Evolutionary conservation across 2,329 filamentous ascomycete genomes (phyloP), one percentile per base, ranked within the genome.

Genomic region (Hirsutella minnesotensis): DNA sequence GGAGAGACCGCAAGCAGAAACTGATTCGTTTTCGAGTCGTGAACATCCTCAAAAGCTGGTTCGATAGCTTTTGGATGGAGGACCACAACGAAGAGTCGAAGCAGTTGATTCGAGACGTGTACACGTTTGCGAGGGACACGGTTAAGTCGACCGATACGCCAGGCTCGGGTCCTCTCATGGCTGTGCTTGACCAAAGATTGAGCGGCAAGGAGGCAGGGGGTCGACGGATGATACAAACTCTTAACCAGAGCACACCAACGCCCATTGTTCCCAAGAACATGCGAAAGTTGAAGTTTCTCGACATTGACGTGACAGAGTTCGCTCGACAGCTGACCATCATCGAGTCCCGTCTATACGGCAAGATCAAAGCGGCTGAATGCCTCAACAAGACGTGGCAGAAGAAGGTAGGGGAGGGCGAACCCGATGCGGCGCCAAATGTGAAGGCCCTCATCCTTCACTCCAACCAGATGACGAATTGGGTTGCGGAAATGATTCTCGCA

Each of bases 371-470:
- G 0, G 92, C 87, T 0, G 92, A 98, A 62, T 96, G 90, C 60
- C 69, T 98, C 47, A 95, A 95, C 66, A 98, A 98, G 72, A 95
- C 89, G 5, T 98, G 92, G 92, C 88, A 95, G 64, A 96, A 94
- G 75, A 95, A 95, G 69, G 72, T 94, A 45, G 75, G 69, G 9
- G 83, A 89, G 29, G 82, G 83, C 46, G 84, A 89, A 48, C 76
- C 83, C 5, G 88, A 95, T 55, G 86, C 89, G 29, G 89, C 92
- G 9, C 79, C 87, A 1, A 96, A 98, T 54, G 87, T 98, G 52
- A 95, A 96, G 65, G 86, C 88, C 9, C 73, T 98, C 48, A 98
- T 98, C 65, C 71, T 96, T 41, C 92, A 98, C 65, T 96, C 92
- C 1, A 98, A 98, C 57, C 90, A 96, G 62, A 81, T 98, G 71